phyloP scores from a whole-genome alignment of 108 stramenopile genomes.

The Nitzschia palea region DNA sequence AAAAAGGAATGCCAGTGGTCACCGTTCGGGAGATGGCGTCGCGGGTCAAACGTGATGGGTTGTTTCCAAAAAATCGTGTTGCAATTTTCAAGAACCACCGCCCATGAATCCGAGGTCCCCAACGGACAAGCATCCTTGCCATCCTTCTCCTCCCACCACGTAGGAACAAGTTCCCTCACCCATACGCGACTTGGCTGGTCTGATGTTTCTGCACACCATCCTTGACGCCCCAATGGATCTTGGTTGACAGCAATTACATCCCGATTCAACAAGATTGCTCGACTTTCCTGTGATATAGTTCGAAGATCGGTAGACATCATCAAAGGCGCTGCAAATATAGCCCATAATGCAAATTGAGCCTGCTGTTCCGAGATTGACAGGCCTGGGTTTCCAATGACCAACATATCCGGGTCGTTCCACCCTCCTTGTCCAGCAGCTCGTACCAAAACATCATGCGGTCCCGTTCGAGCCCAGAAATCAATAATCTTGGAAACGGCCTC shows the following conservation, averaged over 20 bases:
- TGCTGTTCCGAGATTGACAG: constrained; percentile 28
- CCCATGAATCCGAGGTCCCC: constrained; percentile 16
- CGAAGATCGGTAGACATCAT: constrained; percentile 46
- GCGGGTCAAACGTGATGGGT: constrained; percentile 2
- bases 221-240: constrained; percentile 21
- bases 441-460: constrained; percentile 10
- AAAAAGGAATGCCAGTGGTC: constrained; percentile 2
- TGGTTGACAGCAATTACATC: constrained; percentile 30
- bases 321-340: constrained; percentile 47
- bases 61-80: constrained; percentile 6
- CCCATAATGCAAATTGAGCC: constrained; percentile 49
- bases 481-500: constrained; percentile 22
- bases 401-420: constrained; percentile 63
- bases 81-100: constrained; percentile 12
- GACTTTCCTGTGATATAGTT: constrained; percentile 19
- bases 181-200: not conserved
- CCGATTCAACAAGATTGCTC: constrained; percentile 12
- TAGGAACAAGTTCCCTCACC: constrained; percentile 13
- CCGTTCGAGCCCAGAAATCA: constrained; percentile 18
- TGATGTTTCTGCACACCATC: constrained; percentile 18
- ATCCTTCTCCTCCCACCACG: not conserved
- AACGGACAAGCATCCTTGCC: not conserved
- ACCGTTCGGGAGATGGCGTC: not conserved
- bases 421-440: constrained; percentile 34
- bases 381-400: constrained; percentile 44